A percentile compares a stretch with the other conserved stretches of the same genome.
Evolutionary conservation across 768 basidiomycete genomes (phyloP).

Genomic region (Scleroderma bovista): DNA sequence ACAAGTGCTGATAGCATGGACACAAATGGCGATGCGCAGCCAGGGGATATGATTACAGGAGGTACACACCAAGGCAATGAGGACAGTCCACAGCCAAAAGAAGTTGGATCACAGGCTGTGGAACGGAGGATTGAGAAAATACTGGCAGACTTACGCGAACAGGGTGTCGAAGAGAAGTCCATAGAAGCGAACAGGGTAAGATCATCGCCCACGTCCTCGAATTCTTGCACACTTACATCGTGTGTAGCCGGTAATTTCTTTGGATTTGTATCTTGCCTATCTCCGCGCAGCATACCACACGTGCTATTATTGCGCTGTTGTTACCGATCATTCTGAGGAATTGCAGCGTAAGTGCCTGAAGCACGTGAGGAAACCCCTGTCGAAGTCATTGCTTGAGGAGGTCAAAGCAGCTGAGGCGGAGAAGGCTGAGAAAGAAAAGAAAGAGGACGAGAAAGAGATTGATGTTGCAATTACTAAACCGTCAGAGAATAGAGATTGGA

Average conservation of each 20-base stretch:
- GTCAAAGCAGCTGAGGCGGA: constrained; percentile 49
- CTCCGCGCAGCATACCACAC: constrained; percentile 88
- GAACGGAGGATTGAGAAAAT: constrained; percentile 78
- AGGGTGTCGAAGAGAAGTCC: constrained; percentile 61
- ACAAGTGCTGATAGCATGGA: constrained; percentile 15
- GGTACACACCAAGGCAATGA: constrained; percentile 33
- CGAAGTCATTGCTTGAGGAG: constrained; percentile 57
- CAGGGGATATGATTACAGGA: constrained; percentile 26
- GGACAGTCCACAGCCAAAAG: constrained; percentile 49
- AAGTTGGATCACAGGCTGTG: constrained; percentile 71
- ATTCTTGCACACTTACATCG: constrained; percentile 16
- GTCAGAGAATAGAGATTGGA: constrained; percentile 46
- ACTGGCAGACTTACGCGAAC: constrained; percentile 62
- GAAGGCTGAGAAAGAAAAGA: constrained; percentile 42
- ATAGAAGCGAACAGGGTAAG: constrained; percentile 69
- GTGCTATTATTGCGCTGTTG: constrained; percentile 96
- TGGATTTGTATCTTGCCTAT: constrained; percentile 93
- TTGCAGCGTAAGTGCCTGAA: constrained; percentile 91
- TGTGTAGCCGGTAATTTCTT: constrained; percentile 64
- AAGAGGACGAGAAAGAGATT: constrained; percentile 39
- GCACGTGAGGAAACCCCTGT: constrained; percentile 78
- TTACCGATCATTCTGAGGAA: constrained; percentile 91
- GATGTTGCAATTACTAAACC: constrained; percentile 28
- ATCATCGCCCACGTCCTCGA: constrained; percentile 9
- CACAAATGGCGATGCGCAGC: constrained; percentile 24